These are phyloP conservation scores for Thraustotheca clavata DNA, from an alignment of 352 stramenopile species.

Conservation along the genomic window DNA sequence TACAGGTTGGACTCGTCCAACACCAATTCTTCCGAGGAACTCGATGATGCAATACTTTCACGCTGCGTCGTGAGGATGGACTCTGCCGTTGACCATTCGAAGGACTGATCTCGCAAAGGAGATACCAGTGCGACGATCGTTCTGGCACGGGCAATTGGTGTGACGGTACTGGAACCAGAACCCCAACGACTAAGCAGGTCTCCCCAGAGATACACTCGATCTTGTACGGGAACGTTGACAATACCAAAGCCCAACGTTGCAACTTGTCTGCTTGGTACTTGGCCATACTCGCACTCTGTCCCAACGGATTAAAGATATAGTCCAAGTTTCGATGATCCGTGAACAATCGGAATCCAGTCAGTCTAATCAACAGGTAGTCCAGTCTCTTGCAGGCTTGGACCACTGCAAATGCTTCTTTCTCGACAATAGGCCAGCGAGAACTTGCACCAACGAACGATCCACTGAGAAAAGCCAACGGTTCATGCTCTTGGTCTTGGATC, in stretches of 20 bases:
- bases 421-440: slow-evolving; percentile 23
- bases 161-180: neutral
- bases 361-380: slow-evolving; percentile 22
- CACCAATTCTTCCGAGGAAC: neutral
- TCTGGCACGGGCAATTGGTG: neutral
- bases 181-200: slow-evolving; percentile 29
- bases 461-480: slow-evolving; percentile 24
- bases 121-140: neutral
- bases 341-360: slow-evolving; percentile 21
- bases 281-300: slow-evolving; percentile 6
- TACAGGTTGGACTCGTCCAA: neutral
- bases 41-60: neutral
- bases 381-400: slow-evolving; percentile 26
- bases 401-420: slow-evolving; percentile 27
- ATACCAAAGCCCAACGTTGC: slow-evolving; percentile 22
- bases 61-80: neutral
- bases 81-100: neutral
- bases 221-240: slow-evolving; percentile 24
- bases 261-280: slow-evolving; percentile 30
- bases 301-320: slow-evolving; percentile 26
- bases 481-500: slow-evolving; percentile 22
- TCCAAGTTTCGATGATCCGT: slow-evolving; percentile 27
- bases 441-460: slow-evolving; percentile 18
- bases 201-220: slow-evolving; percentile 30
- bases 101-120: neutral